Evolutionary conservation across 345 rosid species (phyloP), one percentile per base, ranked within the genome.

Genomic region (Gossypium bickii): DNA sequence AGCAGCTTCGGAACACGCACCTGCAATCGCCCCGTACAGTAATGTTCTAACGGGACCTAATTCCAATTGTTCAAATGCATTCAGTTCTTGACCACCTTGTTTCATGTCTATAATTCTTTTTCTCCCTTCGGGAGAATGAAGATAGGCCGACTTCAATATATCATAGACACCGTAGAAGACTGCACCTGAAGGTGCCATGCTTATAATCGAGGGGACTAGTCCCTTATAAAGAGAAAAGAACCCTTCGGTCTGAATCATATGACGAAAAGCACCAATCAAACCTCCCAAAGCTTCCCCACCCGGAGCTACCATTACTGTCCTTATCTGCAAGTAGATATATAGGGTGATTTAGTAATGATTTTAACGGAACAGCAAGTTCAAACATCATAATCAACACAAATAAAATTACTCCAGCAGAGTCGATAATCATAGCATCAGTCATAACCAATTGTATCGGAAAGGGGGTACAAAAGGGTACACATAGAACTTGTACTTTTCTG

Each of bases 251-350:
- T 67, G 90, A 82, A 94, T 83, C 94, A 90, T 86, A 80, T 92
- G 90, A 67, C 79, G 79, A 78, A 92, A 94, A 64, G 91, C 87
- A 71, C 97, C 97, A 52, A 77, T 80, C 24, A 92, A 82, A 77
- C 98, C 97, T 43, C 97, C 97, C 75, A 88, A 85, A 2, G 89
- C 90, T 86, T 92, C 98, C 68, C 98, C 98, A 66, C 98, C 97
- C 1, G 92, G 93, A 59, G 98, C 98, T 34, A 94, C 85, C 86
- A 94, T 86, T 76, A 84, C 89, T 2, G 97, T 92, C 78, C 98
- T 83, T 78, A 89, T 79, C 97, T 92, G 79, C n/a, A 82, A 57
- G 29, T 74, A 59, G 43, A 75, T 43, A 38, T 64, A 70, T 6
- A 11, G 9, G 1, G 22, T 48, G 57, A n/a, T 12, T 67, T 17